These are phyloP conservation scores for Rhizophora apiculata DNA, from an alignment of 345 rosid genomes.

Conservation along the genomic window DNA sequence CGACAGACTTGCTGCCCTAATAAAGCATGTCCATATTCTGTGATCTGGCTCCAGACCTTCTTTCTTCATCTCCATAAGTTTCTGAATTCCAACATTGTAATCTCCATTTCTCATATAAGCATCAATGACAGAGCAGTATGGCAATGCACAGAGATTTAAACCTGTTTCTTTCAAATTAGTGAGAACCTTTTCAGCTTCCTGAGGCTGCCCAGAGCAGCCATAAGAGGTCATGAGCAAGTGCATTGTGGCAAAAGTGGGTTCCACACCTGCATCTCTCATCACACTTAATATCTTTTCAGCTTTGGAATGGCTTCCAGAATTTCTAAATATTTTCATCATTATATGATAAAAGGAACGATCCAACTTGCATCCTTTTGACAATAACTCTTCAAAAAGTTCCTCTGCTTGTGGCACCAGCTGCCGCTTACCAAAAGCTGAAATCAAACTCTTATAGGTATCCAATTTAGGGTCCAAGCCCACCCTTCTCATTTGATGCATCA, in stretches of 20 bases:
- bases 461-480: constrained; percentile 67
- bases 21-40: constrained; percentile 92
- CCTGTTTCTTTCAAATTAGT: constrained; percentile 63
- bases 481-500: constrained; percentile 79
- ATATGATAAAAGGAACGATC: constrained; percentile 88
- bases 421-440: constrained; percentile 83
- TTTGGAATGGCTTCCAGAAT: constrained; percentile 67
- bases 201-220: constrained; percentile 82
- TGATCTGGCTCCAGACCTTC: constrained; percentile 83
- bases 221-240: constrained; percentile 93
- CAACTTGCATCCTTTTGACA: constrained; percentile 58
- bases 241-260: constrained; percentile 82
- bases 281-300: constrained; percentile 58
- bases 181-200: constrained; percentile 82
- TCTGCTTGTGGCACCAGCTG: constrained; percentile 68
- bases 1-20: constrained; percentile 81
- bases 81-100: constrained; percentile 64
- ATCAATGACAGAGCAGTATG: constrained; percentile 84
- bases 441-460: constrained; percentile 88
- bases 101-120: constrained; percentile 78
- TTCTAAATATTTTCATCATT: constrained; percentile 86
- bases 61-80: constrained; percentile 64
- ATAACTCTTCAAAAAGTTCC: constrained; percentile 66
- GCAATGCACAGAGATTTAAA: constrained; percentile 58
- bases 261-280: constrained; percentile 85